phyloP scores from a whole-genome alignment of 345 rosid species.

The Litchi chinensis region DNA sequence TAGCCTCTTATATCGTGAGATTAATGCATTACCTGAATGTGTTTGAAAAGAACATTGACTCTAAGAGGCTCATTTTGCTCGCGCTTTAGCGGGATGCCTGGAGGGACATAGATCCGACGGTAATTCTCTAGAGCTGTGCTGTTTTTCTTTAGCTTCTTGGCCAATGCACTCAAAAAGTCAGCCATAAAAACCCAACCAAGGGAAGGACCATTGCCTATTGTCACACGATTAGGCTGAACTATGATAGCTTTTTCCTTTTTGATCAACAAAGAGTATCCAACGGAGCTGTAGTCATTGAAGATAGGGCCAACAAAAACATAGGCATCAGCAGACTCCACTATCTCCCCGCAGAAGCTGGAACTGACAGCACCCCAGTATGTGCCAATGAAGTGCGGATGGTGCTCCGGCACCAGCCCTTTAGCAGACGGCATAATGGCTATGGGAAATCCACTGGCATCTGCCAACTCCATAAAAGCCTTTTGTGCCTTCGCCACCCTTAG shows the following conservation, averaged over 20 bases:
- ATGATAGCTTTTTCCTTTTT: conserved; percentile 61
- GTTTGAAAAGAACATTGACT: conserved; percentile 69
- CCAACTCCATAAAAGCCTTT: conserved; percentile 53
- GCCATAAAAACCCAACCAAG: conserved; percentile 80
- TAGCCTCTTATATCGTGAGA: not conserved
- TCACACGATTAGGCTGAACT: conserved; percentile 70
- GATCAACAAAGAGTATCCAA: conserved; percentile 70
- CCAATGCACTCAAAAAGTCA: conserved; percentile 59
- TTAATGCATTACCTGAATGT: conserved; percentile 59
- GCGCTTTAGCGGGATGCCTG: conserved; percentile 51
- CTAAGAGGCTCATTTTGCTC: conserved; percentile 61
- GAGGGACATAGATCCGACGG: conserved; percentile 59
- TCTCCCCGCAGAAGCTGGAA: conserved; percentile 62
- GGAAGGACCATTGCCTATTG: conserved; percentile 69
- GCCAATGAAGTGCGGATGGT: conserved; percentile 67
- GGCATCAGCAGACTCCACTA: conserved; percentile 82
- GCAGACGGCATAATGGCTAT: conserved; percentile 69
- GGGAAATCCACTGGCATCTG: conserved; percentile 57
- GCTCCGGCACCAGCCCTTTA: conserved; percentile 67
- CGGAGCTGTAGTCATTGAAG: conserved; percentile 76
- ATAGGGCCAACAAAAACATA: conserved; percentile 74
- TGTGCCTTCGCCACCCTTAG: conserved; percentile 62
- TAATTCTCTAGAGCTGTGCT: conserved; percentile 64
- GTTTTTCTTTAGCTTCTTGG: conserved; percentile 66
- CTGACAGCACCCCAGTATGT: conserved; percentile 87